Evolutionary conservation across 2,329 filamentous ascomycete genomes (phyloP), one percentile per base, ranked within the genome.

Genomic region (Stachybotrys elegans): DNA sequence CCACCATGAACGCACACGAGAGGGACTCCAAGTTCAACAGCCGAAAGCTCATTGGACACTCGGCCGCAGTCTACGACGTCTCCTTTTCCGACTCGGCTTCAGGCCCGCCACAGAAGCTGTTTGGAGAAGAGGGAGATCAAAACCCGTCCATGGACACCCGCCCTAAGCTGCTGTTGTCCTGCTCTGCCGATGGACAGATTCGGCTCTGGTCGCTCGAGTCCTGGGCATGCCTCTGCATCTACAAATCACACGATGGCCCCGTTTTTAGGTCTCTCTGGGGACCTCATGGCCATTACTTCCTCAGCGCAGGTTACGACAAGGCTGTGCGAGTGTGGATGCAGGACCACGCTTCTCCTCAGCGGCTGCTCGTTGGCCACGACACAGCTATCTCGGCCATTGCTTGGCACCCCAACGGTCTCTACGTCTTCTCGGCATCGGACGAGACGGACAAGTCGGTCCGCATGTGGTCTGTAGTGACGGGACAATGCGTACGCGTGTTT

Each of bases 381-480:
- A 88, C 90, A 17, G 85, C 89, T 53, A 88, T 96, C n/a, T 94
- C 94, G 42, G 83, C 84, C 35, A 76, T 96, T n/a, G 76, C 86
- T 13, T 98, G 93, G 83, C 93, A 98, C 57, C 89, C 92, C 1
- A 98, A 98, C 60, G 89, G 88, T 16, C 81, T 86, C 6, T 98
- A 97, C 56, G 73, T 96, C 36, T 96, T 98, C 65, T 96, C 93
- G 0, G 90, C 87, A 4, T 94, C 89, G 12, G 87, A 87, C 52
- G 91, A 83, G 58, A 79, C 75, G 6, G 81, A 98, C 65, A 92
- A 92, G 64, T 93, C 90, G 1, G 88, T 97, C 25, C 84, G 93
- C 22, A 97, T 98, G 92, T 98, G 93, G 93, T 84, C 90, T 9
- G 80, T 96, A n/a, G 78, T 82, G 11, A 92, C 86, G 8, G 93